Evolutionary conservation across 2,329 filamentous ascomycete genomes (phyloP).

Genomic region (Domatiomyces catenatus): DNA sequence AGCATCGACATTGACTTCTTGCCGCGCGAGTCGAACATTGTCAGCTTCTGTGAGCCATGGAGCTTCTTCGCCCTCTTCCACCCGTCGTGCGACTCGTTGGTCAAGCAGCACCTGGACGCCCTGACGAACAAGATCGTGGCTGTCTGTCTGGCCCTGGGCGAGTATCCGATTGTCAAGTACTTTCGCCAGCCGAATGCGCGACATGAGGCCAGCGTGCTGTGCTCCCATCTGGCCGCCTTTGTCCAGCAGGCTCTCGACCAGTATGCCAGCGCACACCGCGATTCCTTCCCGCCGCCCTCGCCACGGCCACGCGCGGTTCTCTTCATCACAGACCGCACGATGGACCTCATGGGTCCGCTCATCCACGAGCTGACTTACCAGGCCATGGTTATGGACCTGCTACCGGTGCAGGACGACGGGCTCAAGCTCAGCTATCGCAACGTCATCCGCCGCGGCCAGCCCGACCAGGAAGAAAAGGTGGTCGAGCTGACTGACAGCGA

Average conservation of each 20-base stretch:
- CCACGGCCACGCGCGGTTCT: constrained; percentile 66
- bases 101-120: constrained; percentile 66
- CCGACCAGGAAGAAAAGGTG: constrained; percentile 64
- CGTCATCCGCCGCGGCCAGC: constrained; percentile 56
- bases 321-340: constrained; percentile 76
- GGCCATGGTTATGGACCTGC: constrained; percentile 88
- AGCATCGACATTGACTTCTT: constrained; percentile 79
- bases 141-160: constrained; percentile 79
- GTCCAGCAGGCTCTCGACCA: constrained; percentile 82
- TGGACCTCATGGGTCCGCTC: constrained; percentile 78
- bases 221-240: constrained; percentile 74
- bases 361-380: constrained; percentile 97
- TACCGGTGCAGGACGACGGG: constrained; percentile 67
- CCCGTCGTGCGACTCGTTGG: constrained; percentile 69
- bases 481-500: constrained; percentile 85
- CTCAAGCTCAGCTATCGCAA: constrained; percentile 81
- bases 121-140: constrained; percentile 82
- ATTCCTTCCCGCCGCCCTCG: constrained; percentile 67
- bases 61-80: constrained; percentile 91
- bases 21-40: constrained; percentile 75
- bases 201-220: constrained; percentile 80
- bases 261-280: constrained; percentile 63
- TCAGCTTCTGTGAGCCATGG: constrained; percentile 88
- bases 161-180: constrained; percentile 86
- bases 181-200: constrained; percentile 59